A percentile compares a stretch with the other conserved stretches of the same genome.
These are phyloP conservation scores for Penicillium freii DNA, from an alignment of 2,329 filamentous ascomycete genomes.

Conservation along the genomic window DNA sequence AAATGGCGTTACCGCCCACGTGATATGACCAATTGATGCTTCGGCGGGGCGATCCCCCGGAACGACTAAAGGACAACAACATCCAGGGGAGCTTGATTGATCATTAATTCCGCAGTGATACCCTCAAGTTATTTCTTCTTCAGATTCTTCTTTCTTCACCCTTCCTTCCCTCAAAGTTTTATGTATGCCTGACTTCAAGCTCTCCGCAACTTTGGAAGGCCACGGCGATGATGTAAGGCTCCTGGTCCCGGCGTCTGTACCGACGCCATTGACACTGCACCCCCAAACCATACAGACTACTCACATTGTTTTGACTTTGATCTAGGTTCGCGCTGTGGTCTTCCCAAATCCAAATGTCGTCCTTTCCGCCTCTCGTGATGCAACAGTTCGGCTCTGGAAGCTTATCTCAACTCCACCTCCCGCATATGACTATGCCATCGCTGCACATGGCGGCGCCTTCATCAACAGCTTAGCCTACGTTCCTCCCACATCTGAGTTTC, in stretches of 20 bases:
- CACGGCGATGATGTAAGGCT: slow-evolving; percentile 86
- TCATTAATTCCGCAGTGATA: slow-evolving; percentile 10
- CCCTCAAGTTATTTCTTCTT: slow-evolving; percentile 1
- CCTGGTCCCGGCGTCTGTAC: slow-evolving; percentile 14
- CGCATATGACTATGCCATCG: slow-evolving; percentile 72
- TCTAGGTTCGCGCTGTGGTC: slow-evolving; percentile 78
- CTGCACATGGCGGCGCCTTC: slow-evolving; percentile 77
- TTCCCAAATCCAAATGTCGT: slow-evolving; percentile 72
- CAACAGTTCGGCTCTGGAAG: slow-evolving; percentile 84
- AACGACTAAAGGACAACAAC: slow-evolving; percentile 29
- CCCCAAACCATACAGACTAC: slow-evolving; percentile 18
- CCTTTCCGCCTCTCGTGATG: slow-evolving; percentile 86
- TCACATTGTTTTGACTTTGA: slow-evolving; percentile 61
- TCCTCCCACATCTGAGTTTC: slow-evolving; percentile 64
- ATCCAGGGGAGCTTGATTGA: slow-evolving; percentile 13
- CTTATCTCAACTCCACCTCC: slow-evolving; percentile 64
- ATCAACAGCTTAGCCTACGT: slow-evolving; percentile 82
- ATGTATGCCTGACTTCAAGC: slow-evolving; percentile 79
- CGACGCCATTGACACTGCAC: slow-evolving; percentile 17
- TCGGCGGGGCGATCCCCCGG: slow-evolving; percentile 24
- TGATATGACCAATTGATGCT: slow-evolving; percentile 27
- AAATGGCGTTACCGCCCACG: slow-evolving; percentile 31
- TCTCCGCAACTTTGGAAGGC: slow-evolving; percentile 83
- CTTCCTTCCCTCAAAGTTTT: slow-evolving; percentile 15
- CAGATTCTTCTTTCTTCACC: background rate